phyloP scores from a whole-genome alignment of 495 filamentous ascomycete species.

The Penicillium herquei region DNA sequence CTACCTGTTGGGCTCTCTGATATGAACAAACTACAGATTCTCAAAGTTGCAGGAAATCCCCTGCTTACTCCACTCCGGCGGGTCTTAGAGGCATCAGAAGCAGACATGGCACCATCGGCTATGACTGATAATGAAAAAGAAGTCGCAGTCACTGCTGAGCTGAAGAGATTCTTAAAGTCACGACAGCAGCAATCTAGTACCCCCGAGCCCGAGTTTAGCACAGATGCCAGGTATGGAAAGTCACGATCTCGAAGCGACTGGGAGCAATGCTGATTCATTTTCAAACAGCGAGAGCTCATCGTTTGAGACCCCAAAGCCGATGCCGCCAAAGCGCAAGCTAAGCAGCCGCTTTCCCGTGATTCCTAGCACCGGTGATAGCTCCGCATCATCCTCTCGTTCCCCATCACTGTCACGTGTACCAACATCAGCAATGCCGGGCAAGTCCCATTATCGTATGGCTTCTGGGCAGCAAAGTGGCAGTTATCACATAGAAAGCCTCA shows the following conservation, averaged over 20 bases:
- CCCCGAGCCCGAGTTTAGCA: constrained; percentile 60
- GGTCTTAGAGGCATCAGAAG: constrained; percentile 42
- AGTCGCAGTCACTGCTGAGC: constrained; percentile 62
- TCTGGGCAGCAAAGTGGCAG: constrained; percentile 64
- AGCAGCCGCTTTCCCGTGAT: constrained; percentile 84
- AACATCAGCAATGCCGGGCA: constrained; percentile 67
- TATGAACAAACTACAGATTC: constrained; percentile 81
- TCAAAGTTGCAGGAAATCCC: constrained; percentile 87
- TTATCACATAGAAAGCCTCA: constrained; percentile 55
- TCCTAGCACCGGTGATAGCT: constrained; percentile 56
- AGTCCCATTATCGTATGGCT: constrained; percentile 75
- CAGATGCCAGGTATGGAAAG: constrained; percentile 61
- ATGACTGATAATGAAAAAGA: constrained; percentile 62
- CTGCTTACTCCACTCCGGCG: constrained; percentile 51
- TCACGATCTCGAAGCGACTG: constrained; percentile 3
- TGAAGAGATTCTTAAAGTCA: constrained; percentile 75
- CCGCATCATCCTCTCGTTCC: constrained; percentile 53
- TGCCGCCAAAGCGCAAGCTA: constrained; percentile 68
- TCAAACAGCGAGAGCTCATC: constrained; percentile 45
- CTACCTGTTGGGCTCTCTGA: constrained; percentile 81
- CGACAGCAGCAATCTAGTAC: constrained; percentile 51
- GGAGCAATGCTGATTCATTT: constrained; percentile 2
- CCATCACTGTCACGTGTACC: constrained; percentile 56
- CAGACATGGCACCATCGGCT: constrained; percentile 39
- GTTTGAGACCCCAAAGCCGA: constrained; percentile 71